phyloP scores from a whole-genome alignment of 768 basidiomycete genomes.

The Lentinus tigrinus region DNA sequence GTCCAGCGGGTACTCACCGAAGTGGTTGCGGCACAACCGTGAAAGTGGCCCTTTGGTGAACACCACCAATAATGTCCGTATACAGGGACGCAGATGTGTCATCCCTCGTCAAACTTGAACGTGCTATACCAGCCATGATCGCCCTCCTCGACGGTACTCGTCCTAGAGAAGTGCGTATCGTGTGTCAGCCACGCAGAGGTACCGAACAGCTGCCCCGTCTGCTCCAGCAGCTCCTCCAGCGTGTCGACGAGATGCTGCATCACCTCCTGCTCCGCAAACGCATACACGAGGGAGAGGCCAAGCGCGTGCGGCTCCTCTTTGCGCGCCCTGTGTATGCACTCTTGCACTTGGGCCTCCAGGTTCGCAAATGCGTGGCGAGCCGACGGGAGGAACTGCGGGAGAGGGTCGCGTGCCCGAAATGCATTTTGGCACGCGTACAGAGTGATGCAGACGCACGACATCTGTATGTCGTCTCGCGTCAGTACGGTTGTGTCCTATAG shows the following conservation, averaged over 20 bases:
- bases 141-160: constrained; percentile 23
- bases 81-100: not conserved
- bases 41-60: too few relatives aligned
- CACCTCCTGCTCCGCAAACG: constrained; percentile 43
- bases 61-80: too few relatives aligned
- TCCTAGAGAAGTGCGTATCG: constrained; percentile 20
- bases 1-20: too few relatives aligned
- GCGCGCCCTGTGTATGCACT: constrained; percentile 29
- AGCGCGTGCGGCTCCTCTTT: constrained; percentile 29
- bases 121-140: constrained; percentile 33
- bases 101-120: constrained; percentile 25
- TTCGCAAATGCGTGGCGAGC: constrained; percentile 37
- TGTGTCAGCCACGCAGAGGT: constrained; percentile 42
- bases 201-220: constrained; percentile 43
- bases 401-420: constrained; percentile 43
- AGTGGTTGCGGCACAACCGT: too few relatives aligned
- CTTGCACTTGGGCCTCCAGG: constrained; percentile 35
- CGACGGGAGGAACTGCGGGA: constrained; percentile 52
- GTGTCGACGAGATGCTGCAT: constrained; percentile 41
- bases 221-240: constrained; percentile 40
- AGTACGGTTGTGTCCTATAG: not conserved
- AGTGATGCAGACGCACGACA: constrained; percentile 46
- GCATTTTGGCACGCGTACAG: constrained; percentile 51
- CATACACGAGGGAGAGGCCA: constrained; percentile 40
- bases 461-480: constrained; percentile 20